These are phyloP conservation scores for Daldinia vernicosa DNA, from an alignment of 495 filamentous ascomycete species.

Conservation along the genomic window DNA sequence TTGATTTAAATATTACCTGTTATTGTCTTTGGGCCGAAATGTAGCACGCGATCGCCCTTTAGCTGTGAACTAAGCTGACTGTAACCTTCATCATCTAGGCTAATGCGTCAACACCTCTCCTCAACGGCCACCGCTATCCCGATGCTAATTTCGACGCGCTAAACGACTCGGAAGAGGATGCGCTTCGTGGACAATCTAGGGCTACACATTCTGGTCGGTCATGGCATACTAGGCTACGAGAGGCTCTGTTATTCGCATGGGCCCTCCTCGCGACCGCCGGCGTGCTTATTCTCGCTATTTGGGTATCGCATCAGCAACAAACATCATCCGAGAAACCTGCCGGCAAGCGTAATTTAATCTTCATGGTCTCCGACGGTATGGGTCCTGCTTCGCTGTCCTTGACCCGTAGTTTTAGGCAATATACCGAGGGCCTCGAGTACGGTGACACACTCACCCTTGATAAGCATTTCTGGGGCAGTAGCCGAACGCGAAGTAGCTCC, in stretches of 20 bases:
- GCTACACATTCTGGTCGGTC: conserved; percentile 34
- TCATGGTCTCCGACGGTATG: conserved; percentile 99
- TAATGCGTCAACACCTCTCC: conserved; percentile 43
- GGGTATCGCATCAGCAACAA: conserved; percentile 72
- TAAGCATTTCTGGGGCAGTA: conserved; percentile 85
- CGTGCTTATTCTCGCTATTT: conserved; percentile 76
- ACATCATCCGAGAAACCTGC: conserved; percentile 51
- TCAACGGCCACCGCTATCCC: conserved; percentile 30
- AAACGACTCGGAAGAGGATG: conserved; percentile 37
- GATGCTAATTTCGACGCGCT: conserved; percentile 6
- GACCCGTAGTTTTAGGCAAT: conserved; percentile 84
- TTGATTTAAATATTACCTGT: background rate
- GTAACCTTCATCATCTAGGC: conserved; percentile 17
- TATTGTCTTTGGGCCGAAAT: background rate
- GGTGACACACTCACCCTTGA: conserved; percentile 82
- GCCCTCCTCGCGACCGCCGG: conserved; percentile 84
- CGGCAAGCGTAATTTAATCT: conserved; percentile 91
- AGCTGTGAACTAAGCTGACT: conserved; percentile 21
- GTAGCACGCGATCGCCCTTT: background rate
- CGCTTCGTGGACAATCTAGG: conserved; percentile 34
- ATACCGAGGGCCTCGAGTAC: conserved; percentile 68
- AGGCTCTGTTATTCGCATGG: conserved; percentile 84
- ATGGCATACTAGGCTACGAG: conserved; percentile 48
- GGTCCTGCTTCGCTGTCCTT: conserved; percentile 88
- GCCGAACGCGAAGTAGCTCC: conserved; percentile 81